Evolutionary conservation across 2,329 filamentous ascomycete species (phyloP).

Genomic region (Graphium sp.): DNA sequence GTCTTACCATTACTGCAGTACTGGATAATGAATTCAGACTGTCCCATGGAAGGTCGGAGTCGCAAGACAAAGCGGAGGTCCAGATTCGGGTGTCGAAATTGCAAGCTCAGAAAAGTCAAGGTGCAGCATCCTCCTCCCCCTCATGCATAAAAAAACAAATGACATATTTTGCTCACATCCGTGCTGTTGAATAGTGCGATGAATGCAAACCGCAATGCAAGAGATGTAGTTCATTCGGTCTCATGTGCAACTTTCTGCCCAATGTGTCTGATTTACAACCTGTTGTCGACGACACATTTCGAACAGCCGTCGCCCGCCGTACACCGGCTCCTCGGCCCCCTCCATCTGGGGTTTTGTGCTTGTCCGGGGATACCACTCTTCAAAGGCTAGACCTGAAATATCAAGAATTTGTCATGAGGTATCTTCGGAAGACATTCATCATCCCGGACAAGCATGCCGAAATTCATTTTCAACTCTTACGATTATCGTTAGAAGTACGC

Average conservation of each 20-base stretch:
- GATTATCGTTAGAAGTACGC: too few species aligned
- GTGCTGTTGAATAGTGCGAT: conserved; percentile 20
- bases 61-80: conserved; percentile 15
- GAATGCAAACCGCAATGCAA: conserved; percentile 24
- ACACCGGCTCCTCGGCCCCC: conserved; percentile 9
- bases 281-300: conserved; percentile 9
- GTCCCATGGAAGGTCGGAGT: conserved; percentile 3
- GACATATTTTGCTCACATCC: conserved; percentile 1
- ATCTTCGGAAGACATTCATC: conserved; percentile 18
- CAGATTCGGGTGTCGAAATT: conserved; percentile 29
- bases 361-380: conserved; percentile 11
- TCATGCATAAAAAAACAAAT: too few species aligned
- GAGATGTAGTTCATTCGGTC: conserved; percentile 22
- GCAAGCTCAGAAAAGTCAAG: conserved; percentile 31
- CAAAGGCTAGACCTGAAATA: conserved; percentile 19
- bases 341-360: conserved; percentile 16
- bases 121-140: conserved; percentile 9
- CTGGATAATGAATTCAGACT: conserved; percentile 1
- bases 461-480: too few species aligned
- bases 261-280: conserved; percentile 19
- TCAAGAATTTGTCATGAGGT: conserved; percentile 22
- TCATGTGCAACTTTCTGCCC: conserved; percentile 23
- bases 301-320: conserved; percentile 6
- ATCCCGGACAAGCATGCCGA: conserved; percentile 18
- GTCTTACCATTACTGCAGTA: too few species aligned